phyloP scores from a whole-genome alignment of 768 basidiomycete genomes.

The Leccinum barrowsii region DNA sequence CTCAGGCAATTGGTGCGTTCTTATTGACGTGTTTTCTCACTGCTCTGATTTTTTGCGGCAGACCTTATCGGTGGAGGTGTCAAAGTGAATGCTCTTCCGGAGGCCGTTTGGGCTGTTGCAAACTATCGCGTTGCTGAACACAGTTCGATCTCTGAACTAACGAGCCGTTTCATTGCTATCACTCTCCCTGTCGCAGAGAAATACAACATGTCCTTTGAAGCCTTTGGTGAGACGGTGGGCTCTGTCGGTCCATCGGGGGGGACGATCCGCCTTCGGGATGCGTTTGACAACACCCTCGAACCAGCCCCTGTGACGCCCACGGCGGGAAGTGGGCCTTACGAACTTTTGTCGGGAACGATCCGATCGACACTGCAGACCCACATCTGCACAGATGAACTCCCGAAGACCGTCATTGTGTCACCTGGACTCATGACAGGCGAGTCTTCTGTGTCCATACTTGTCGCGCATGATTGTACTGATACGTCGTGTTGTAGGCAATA shows the following conservation, averaged over 20 bases:
- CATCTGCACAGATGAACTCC: conserved; percentile 23
- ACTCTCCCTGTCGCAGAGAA: conserved; percentile 20
- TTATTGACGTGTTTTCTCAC: conserved; percentile 1
- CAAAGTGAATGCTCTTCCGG: conserved; percentile 48
- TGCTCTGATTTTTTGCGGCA: conserved; percentile 26
- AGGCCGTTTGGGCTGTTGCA: conserved; percentile 35
- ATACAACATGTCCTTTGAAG: conserved; percentile 40
- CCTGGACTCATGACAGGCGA: conserved; percentile 31
- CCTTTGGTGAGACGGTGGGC: conserved; percentile 36
- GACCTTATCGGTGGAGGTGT: conserved; percentile 42
- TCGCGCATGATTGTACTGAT: conserved; percentile 2
- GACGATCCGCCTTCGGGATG: conserved; percentile 35
- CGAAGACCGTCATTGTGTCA: conserved; percentile 30
- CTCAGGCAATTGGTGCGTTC: conserved; percentile 26
- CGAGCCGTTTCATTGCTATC: conserved; percentile 9
- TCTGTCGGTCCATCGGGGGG: conserved; percentile 30
- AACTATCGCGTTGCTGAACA: conserved; percentile 36
- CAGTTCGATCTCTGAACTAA: conserved; percentile 19
- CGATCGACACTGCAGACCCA: conserved; percentile 35
- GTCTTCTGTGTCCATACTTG: background rate
- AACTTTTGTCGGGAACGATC: conserved; percentile 43
- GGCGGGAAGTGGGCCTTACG: conserved; percentile 33
- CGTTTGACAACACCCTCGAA: conserved; percentile 31
- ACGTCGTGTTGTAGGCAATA: conserved; percentile 15
- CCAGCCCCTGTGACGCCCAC: conserved; percentile 45